Evolutionary conservation across 1,284 basidiomycete species (phyloP), one percentile per base, ranked within the genome.

Genomic region (Tranzscheliella williamsii): DNA sequence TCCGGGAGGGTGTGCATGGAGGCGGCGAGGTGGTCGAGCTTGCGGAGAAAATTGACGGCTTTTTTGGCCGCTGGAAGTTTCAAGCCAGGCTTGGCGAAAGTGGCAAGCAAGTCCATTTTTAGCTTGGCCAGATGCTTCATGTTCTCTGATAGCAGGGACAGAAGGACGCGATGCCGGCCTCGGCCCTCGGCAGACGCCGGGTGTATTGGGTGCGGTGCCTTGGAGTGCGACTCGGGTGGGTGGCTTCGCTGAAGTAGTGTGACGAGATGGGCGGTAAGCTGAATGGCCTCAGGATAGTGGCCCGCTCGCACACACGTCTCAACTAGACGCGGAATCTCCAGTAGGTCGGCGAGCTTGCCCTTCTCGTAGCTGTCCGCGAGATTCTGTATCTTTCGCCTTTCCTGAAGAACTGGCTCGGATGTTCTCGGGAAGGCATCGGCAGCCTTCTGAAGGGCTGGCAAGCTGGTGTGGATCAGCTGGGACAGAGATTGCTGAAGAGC

Each of bases 251-350:
- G 32, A 3, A 80, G 75, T 17, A 87, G 78, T 0, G 75, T 65
- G 17, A 81, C 78, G 0, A 87, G 85, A 71, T 91, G 88, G 6
- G 84, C 81, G 2, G 86, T 82, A 9, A 94, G 83, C 38, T 91
- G 87, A 50, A 96, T 84, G 0, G 91, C 91, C 75, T 96, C 93
- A 40, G 86, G 83, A 79, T 92, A 94, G 78, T 90, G 88, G 6
- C 90, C 90, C 70, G 91, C 91, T 20, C 90, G 84, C 12, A 94
- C 87, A 69, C 91, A 95, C 0, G 91, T 90, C 72, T 93, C 89
- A 67, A 94, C 88, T 21, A 96, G 83, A 38, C 88, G 81, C 5
- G 92, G 91, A 38, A 94, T 85, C 67, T 94, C 91, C 52, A 96
- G 85, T 24, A 95, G 80, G 75, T 95, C 91, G 62, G 88, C 84